Percentiles rank a stretch among this genome's conserved stretches.
These are phyloP conservation scores for Melastoma malabathricum DNA, from an alignment of 345 rosid genomes.

Conservation along the genomic window DNA sequence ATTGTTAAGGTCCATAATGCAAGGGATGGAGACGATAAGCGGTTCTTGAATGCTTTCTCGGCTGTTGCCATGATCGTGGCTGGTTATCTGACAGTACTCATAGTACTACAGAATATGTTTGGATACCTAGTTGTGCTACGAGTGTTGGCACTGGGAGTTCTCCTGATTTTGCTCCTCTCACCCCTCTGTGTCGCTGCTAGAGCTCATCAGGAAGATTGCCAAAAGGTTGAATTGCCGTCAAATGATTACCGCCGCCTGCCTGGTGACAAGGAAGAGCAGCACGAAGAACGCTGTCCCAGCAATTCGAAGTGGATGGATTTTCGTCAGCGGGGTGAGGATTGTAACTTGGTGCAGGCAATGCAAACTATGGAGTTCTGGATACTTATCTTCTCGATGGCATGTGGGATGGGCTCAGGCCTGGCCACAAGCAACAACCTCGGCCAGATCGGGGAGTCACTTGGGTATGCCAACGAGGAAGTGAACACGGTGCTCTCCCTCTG, in stretches of 20 bases:
- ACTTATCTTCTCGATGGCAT: constrained; percentile 32
- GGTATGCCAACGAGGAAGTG: constrained; percentile 22
- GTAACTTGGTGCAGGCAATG: constrained; percentile 26
- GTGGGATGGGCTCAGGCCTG: constrained; percentile 51
- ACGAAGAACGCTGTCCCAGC: not conserved
- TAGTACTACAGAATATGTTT: constrained; percentile 22
- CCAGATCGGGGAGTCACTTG: constrained; percentile 42
- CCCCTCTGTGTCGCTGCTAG: constrained; percentile 22
- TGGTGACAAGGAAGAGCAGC: not conserved
- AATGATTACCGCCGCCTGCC: constrained; percentile 10
- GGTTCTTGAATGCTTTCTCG: constrained; percentile 30
- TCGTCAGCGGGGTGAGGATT: constrained; percentile 7
- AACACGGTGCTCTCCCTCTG: constrained; percentile 27
- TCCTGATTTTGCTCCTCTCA: constrained; percentile 24
- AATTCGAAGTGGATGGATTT: no score
- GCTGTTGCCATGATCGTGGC: constrained; percentile 26
- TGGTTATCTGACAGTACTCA: constrained; percentile 30
- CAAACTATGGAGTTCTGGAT: constrained; percentile 30
- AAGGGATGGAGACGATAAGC: constrained; percentile 21
- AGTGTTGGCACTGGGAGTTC: constrained; percentile 15
- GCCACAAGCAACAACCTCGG: constrained; percentile 36
- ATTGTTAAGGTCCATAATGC: constrained; percentile 25
- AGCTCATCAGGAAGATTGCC: constrained; percentile 10
- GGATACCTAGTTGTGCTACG: constrained; percentile 9
- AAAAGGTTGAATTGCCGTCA: not conserved